These are phyloP conservation scores for Xylaria sp. DNA, from an alignment of 2,329 filamentous ascomycete genomes.

Conservation along the genomic window DNA sequence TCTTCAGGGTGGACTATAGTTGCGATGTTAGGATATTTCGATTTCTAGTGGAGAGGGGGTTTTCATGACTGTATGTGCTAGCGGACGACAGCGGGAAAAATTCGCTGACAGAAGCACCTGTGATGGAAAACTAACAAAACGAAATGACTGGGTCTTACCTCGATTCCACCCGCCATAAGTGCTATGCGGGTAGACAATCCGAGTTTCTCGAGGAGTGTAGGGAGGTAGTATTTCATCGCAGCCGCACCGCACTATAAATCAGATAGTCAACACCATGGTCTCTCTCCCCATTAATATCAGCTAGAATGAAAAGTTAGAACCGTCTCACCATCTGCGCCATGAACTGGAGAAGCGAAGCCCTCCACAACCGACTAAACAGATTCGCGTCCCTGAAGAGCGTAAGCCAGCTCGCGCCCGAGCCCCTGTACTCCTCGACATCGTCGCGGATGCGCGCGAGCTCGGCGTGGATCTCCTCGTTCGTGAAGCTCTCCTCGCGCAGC, in stretches of 20 bases:
- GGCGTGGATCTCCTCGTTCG: conserved; percentile 52
- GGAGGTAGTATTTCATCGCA: conserved; percentile 70
- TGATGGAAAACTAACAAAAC: background rate
- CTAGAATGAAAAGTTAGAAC: background rate
- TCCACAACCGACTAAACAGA: conserved; percentile 65
- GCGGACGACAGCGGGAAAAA: background rate
- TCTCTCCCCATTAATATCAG: background rate
- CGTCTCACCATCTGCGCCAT: conserved; percentile 63
- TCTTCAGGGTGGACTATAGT: conserved; percentile 63
- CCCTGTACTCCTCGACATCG: conserved; percentile 55
- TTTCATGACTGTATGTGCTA: background rate
- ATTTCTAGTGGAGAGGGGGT: background rate
- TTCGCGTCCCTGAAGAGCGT: conserved; percentile 61
- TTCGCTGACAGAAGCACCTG: background rate
- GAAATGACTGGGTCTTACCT: conserved; percentile 43
- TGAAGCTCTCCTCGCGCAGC: conserved; percentile 60
- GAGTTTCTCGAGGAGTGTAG: conserved; percentile 62
- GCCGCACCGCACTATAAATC: conserved; percentile 61
- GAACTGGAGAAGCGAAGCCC: conserved; percentile 67
- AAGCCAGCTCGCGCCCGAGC: conserved; percentile 54
- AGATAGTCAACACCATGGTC: background rate
- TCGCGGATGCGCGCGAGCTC: conserved; percentile 60
- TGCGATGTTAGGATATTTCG: background rate
- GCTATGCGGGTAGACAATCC: conserved; percentile 61
- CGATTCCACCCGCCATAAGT: conserved; percentile 65